These are phyloP conservation scores for Eustoma russellianum DNA, from an alignment of 257 asterid genomes.

Conservation along the genomic window DNA sequence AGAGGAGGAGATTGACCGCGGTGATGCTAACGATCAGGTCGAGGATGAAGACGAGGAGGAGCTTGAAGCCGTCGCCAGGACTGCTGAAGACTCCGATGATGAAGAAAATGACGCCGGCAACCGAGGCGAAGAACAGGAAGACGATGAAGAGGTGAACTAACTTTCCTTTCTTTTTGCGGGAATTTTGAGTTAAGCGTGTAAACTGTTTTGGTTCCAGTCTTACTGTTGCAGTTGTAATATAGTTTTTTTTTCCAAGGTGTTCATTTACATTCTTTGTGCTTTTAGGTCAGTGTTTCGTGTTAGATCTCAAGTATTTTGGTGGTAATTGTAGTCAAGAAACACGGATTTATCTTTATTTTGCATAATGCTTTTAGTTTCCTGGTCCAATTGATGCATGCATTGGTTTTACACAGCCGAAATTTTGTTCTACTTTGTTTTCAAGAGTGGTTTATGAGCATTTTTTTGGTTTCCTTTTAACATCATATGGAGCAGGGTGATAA, in stretches of 20 bases:
- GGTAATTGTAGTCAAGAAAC: background rate
- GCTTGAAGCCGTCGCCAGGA: slow-evolving; percentile 85
- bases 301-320: slow-evolving; percentile 17
- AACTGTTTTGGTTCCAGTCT: too few species aligned
- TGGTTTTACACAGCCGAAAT: background rate
- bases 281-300: background rate
- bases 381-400: background rate
- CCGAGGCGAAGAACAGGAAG: slow-evolving; percentile 36
- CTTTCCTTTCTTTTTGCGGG: background rate
- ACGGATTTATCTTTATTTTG: background rate
- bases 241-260: background rate
- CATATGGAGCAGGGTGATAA: slow-evolving; percentile 38
- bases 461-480: slow-evolving; percentile 3
- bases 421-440: background rate
- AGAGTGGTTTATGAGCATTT: background rate
- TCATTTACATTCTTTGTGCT: background rate
- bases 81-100: slow-evolving; percentile 67
- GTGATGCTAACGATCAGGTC: slow-evolving; percentile 32
- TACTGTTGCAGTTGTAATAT: too few species aligned
- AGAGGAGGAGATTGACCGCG: slow-evolving; percentile 41
- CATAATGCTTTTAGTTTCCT: background rate
- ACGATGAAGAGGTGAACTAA: slow-evolving; percentile 49
- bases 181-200: too few species aligned
- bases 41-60: slow-evolving; percentile 93
- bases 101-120: slow-evolving; percentile 38